Conservation (phyloP, 495 filamentous ascomycete species). For the Tricharina praecox region DNA sequence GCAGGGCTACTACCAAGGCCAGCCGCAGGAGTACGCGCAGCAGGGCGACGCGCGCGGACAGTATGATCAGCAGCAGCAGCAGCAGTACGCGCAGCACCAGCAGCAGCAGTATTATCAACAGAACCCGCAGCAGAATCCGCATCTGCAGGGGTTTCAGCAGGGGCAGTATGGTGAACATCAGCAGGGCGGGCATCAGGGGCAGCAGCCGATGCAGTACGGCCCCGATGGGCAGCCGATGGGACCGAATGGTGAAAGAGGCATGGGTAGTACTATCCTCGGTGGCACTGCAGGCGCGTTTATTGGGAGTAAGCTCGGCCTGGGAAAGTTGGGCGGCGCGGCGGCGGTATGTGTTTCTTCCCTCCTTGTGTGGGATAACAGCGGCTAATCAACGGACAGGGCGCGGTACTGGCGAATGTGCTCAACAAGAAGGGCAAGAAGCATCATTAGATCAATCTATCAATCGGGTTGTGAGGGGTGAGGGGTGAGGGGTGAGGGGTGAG, state of each 20-base stretch:
- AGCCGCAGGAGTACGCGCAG: no score
- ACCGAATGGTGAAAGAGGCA: conserved; percentile 13
- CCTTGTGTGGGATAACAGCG: conserved; percentile 18
- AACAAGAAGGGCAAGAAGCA: conserved; percentile 18
- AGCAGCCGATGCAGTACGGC: no score
- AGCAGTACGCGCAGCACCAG: conserved; percentile 5
- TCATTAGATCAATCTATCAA: conserved; percentile 7
- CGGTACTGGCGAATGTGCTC: conserved; percentile 13
- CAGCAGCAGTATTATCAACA: conserved; percentile 17
- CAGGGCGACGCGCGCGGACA: background rate
- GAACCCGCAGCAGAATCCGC: no score
- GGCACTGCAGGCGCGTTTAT: conserved; percentile 18
- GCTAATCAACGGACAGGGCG: conserved; percentile 8
- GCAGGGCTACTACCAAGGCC: no score
- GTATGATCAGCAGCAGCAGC: conserved; percentile 1
- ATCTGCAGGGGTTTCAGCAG: no score
- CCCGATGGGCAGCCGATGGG: conserved; percentile 11
- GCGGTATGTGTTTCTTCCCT: conserved; percentile 11
- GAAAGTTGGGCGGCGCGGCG: conserved; percentile 14
- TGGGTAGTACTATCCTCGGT: conserved; percentile 15
- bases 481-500: no score
- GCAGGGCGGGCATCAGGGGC: conserved; percentile 6
- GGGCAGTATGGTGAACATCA: conserved; percentile 11
- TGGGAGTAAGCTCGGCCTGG: conserved; percentile 16
- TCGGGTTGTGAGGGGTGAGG: background rate